phyloP scores from a whole-genome alignment of 23 red algal species.

The Gracilaria domingensis region DNA sequence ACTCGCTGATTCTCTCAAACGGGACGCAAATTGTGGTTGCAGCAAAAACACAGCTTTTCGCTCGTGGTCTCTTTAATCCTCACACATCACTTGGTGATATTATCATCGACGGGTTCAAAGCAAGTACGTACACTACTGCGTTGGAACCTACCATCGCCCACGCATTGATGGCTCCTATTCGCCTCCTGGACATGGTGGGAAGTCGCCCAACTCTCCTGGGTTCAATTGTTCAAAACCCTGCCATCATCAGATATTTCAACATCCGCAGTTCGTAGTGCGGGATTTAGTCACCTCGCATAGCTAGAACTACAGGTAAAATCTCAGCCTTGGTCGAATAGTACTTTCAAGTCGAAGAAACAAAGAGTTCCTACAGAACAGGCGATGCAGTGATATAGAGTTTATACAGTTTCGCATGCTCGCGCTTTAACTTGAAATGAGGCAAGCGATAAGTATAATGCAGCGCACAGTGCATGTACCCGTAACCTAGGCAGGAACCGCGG shows the following conservation, averaged over 20 bases:
- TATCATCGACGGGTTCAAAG: conserved; percentile 54
- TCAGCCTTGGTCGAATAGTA: background rate
- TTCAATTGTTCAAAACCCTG: conserved; percentile 8
- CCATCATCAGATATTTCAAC: conserved; percentile 18
- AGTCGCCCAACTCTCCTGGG: conserved; percentile 3
- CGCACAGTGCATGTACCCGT: background rate
- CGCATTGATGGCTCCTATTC: conserved; percentile 55
- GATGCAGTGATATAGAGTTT: background rate
- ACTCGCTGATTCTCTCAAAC: conserved; percentile 39
- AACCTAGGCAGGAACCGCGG: background rate
- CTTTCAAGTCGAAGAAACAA: no score
- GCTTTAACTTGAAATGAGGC: background rate
- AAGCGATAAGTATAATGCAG: conserved; percentile 1
- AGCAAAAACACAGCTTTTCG: background rate
- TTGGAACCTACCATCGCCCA: conserved; percentile 42
- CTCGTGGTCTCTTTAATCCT: conserved; percentile 68
- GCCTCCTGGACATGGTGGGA: conserved; percentile 25
- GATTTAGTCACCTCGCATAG: background rate
- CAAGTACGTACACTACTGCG: conserved; percentile 34
- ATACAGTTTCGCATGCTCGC: conserved; percentile 7
- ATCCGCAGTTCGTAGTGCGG: conserved; percentile 29
- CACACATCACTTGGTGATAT: conserved; percentile 69
- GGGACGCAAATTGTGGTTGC: background rate
- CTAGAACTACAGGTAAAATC: background rate
- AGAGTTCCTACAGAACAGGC: background rate